Base-by-base conservation (phyloP, 1,139 yeast species). In the Groenewaldozyma sp. region DNA sequence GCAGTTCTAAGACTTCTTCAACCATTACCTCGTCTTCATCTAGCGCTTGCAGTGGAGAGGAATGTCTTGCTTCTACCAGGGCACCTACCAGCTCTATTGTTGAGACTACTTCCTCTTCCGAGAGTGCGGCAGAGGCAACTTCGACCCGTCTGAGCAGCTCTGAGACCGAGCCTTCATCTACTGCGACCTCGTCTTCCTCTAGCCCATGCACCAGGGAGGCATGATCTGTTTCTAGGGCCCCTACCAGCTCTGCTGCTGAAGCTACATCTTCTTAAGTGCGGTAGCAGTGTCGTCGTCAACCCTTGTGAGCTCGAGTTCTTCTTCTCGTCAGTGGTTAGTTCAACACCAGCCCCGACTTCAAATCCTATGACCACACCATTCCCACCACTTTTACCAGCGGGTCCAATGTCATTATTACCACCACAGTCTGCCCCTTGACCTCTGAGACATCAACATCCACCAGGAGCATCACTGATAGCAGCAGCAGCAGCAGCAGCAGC, bases 391-490 rank as follows among this genome's bases (percentile, higher is more conserved):
- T 26, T 3, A 21, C 37, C 13, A 28, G 28, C 19, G 24, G 14
- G 10, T 10, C 29, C 5, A 18, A 28, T 10, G 28, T 35, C 5
- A 33, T 28, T 37, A 11, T 34, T 5, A 35, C 36, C 14, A 34
- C 41, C 13, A 27, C 39, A 7, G 26, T 20, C 16, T 36, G 34
- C 29, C 34, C 39, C 11, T 13, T 28, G 24, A 24, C 17, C n/a
- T n/a, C 27, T 24, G 9, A 9, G 27, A 24, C 27, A 24, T 24
- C n/a, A 24, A 24, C 10, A 9, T 24, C 27, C 9, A 24, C 27
- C 10, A 24, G 10, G 9, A 9, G 10, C n/a, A 24, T 24, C n/a
- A 24, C 31, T 13, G 17, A 14, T 35, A 5, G 31, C 11, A 24
- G n/a, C n/a, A n/a, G n/a, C n/a, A n/a, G n/a, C n/a, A n/a, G n/a